Evolutionary conservation across 2,329 filamentous ascomycete genomes (phyloP), one percentile per base, ranked within the genome.

Genomic region (Teratosphaeria epicoccoides): DNA sequence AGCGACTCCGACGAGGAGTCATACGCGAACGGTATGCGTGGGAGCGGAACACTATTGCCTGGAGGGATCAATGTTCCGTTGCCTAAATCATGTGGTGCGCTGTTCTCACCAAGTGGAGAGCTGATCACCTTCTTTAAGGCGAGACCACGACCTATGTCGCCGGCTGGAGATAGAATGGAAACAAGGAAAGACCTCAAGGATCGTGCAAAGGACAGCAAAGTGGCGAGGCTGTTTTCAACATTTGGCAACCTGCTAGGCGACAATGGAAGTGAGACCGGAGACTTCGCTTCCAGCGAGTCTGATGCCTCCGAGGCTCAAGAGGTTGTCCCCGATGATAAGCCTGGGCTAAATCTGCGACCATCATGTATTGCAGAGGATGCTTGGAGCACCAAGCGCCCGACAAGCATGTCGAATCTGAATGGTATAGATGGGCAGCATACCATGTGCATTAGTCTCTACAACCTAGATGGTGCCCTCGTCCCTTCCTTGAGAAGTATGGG

Each of bases 401-500:
- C 60, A 20, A 47, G 49, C 5, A 61, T 61, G 43, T 14, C 60
- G 4, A 53, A 47, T 3, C 50, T 49, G n/a, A 43, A 25, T 17
- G 50, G 51, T 2, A 44, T 51, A 2, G 24, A 50, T 17, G 66
- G 69, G 3, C 68, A 73, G 49, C 69, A 75, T 1, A 85, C 84
- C 59, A 89, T 90, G 55, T 74, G 86, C 22, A 72, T 97, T 20
- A 82, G 82, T 1, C 81, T 96, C 37, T 78, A 90, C 61, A 77
- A 88, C 55, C 66, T 94, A 24, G 78, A 80, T 9, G 73, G 79
- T 46, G 10, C 33, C 5, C 33, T 46, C 20, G 14, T 25, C n/a
- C 11, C 71, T 95, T n/a, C 90, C 90, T 0, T 85, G 87, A 2
- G 78, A 53, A 77, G 82, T 50, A 78, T 96, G 55, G 93, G 89